Conservation (phyloP, 106 monocot genomes). For the Dendrobium nobile region DNA sequence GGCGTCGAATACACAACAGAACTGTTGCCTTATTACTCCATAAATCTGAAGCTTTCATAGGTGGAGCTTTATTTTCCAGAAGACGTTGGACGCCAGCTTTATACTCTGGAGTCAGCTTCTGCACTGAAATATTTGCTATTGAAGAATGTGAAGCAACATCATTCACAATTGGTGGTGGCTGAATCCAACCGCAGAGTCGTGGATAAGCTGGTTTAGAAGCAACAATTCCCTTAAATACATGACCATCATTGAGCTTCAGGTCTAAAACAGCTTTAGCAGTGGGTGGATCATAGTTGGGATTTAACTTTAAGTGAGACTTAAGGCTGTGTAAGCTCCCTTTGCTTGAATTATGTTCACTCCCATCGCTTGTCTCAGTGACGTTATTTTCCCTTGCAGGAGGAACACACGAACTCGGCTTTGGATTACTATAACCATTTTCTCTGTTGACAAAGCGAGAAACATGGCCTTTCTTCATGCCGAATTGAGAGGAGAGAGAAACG, state of each 20-base stretch:
- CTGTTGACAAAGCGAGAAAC: slow-evolving; percentile 25
- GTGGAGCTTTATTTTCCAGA: slow-evolving; percentile 15
- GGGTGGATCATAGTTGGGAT: slow-evolving; percentile 8
- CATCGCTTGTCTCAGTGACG: slow-evolving; percentile 1
- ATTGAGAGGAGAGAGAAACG: slow-evolving; percentile 22
- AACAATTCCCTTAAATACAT: slow-evolving; percentile 38
- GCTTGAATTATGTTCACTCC: background rate
- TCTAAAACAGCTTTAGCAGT: slow-evolving; percentile 13
- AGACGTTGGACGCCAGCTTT: slow-evolving; percentile 20
- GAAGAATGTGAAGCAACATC: slow-evolving; percentile 22
- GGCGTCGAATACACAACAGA: slow-evolving; percentile 30
- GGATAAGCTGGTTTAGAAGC: slow-evolving; percentile 19
- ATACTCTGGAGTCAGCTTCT: slow-evolving; percentile 36
- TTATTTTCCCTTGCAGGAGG: slow-evolving; percentile 15
- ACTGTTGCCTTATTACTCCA: slow-evolving; percentile 24
- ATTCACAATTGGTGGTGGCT: slow-evolving; percentile 17
- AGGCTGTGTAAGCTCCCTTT: background rate
- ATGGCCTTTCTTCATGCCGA: slow-evolving; percentile 36
- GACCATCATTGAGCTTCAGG: slow-evolving; percentile 17
- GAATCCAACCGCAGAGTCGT: slow-evolving; percentile 19
- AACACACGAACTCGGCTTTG: slow-evolving; percentile 6
- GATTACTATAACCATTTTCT: background rate
- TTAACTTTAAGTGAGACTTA: slow-evolving; percentile 9
- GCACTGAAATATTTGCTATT: slow-evolving; percentile 31
- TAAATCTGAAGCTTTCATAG: slow-evolving; percentile 33